Evolutionary conservation across 768 basidiomycete species (phyloP).

Genomic region (Russula brevipes): DNA sequence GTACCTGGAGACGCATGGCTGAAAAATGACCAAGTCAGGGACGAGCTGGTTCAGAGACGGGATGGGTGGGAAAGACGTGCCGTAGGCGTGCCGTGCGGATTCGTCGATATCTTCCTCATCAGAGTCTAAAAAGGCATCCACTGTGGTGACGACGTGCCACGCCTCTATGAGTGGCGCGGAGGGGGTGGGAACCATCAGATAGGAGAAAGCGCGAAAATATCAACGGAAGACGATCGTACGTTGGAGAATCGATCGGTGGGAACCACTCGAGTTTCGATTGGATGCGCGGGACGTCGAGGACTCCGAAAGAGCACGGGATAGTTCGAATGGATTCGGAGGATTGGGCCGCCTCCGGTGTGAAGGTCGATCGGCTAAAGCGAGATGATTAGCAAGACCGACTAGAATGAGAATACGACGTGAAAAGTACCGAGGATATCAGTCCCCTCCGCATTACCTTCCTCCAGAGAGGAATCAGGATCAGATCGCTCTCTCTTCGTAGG

Average conservation of each 20-base stretch:
- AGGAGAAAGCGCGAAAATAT: not conserved
- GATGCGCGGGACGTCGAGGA: slow-evolving; percentile 42
- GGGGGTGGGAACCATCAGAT: not conserved
- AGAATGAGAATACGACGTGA: not conserved
- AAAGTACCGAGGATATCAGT: slow-evolving; percentile 1
- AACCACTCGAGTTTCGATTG: slow-evolving; percentile 22
- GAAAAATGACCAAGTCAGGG: not conserved
- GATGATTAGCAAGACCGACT: not conserved
- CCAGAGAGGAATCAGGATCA: slow-evolving; percentile 15
- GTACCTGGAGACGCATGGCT: slow-evolving; percentile 23
- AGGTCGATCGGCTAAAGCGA: slow-evolving; percentile 1
- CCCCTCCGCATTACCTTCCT: slow-evolving; percentile 13
- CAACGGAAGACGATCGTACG: slow-evolving; percentile 41
- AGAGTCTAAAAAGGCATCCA: slow-evolving; percentile 71
- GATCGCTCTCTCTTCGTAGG: slow-evolving; percentile 20
- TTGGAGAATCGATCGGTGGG: slow-evolving; percentile 47
- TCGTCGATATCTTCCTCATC: slow-evolving; percentile 68
- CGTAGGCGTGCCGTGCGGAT: slow-evolving; percentile 58
- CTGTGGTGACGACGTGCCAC: slow-evolving; percentile 60
- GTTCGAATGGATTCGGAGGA: not conserved
- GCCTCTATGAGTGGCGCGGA: slow-evolving; percentile 45
- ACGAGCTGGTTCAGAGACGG: too few relatives aligned
- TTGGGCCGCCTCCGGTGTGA: slow-evolving; percentile 4
- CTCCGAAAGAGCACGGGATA: slow-evolving; percentile 8
- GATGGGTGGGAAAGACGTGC: slow-evolving; percentile 35